phyloP scores from a whole-genome alignment of 257 asterid genomes.

The Lantana camara region DNA sequence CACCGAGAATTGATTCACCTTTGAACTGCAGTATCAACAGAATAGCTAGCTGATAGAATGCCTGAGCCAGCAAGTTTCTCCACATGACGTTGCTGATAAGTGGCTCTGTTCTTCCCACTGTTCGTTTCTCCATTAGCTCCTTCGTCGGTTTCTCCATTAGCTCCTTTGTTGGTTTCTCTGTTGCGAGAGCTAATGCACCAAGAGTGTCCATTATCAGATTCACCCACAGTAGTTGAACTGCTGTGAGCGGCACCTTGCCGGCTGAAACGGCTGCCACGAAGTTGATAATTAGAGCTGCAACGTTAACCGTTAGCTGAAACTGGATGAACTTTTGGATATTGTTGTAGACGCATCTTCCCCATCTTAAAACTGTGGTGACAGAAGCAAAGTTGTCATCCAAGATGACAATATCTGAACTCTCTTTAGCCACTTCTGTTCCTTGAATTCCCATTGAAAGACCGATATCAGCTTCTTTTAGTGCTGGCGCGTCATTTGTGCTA shows the following conservation, averaged over 20 bases:
- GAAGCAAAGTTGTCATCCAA: slow-evolving; percentile 52
- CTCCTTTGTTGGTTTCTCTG: slow-evolving; percentile 21
- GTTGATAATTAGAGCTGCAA: slow-evolving; percentile 48
- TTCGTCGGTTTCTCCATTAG: slow-evolving; percentile 28
- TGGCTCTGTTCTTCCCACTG: slow-evolving; percentile 27
- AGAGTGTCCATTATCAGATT: slow-evolving; percentile 42
- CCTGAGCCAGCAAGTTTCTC: slow-evolving; percentile 31
- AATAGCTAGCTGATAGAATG: slow-evolving; percentile 21
- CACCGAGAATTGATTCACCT: slow-evolving; percentile 23
- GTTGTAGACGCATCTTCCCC: slow-evolving; percentile 40
- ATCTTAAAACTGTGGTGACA: slow-evolving; percentile 29
- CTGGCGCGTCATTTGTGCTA: slow-evolving; percentile 55
- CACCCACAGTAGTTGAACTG: slow-evolving; percentile 48
- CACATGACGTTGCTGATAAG: slow-evolving; percentile 32
- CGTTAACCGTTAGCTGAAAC: slow-evolving; percentile 52
- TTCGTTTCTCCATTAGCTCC: slow-evolving; percentile 24
- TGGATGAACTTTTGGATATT: slow-evolving; percentile 60
- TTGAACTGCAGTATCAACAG: slow-evolving; percentile 25
- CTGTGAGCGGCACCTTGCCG: slow-evolving; percentile 52
- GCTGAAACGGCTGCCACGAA: slow-evolving; percentile 56
- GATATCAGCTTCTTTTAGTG: slow-evolving; percentile 54
- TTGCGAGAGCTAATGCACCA: slow-evolving; percentile 39
- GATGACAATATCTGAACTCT: slow-evolving; percentile 58
- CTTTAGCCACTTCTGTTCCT: slow-evolving; percentile 51
- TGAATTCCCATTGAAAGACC: slow-evolving; percentile 61